Base-by-base conservation (phyloP, 1,139 yeast species). In the Blastobotrys capitulatus region DNA sequence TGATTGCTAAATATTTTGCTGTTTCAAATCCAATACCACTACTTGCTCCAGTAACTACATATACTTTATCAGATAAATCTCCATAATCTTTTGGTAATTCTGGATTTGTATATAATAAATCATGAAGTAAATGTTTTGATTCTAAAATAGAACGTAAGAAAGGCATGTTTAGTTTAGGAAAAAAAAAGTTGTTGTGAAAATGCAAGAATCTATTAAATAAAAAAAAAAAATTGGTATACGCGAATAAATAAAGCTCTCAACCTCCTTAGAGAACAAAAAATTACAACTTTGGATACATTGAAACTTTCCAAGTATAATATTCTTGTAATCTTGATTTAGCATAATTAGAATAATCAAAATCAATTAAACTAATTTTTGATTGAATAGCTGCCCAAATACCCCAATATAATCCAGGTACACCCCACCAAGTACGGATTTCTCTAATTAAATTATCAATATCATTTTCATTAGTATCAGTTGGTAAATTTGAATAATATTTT, bases 301-400 rank as follows among this genome's bases (percentile, higher is more conserved):
- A 42, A 20, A 43, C 42, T 54, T 68, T 85, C 94, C 94, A 85
- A 47, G 70, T 72, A 79, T 83, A 80, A 60, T 85, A 85, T 65
- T 85, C 94, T 45, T 75, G 74, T 47, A 85, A 70, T 53, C 94
- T 71, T 49, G 73, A 68, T 46, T 73, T 73, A 1, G 86, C 80
- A 61, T 85, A 85, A 19, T 73, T 69, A 13, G 78, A 74, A 61
- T 86, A 86, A 60, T 83, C 83, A 64, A 86, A 86, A 58, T 86
- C 94, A 47, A 86, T 84, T 46, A 78, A 76, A 4, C 89, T 82
- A 32, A 83, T 79, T 52, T 77, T 77, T 54, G 84, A 76, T 64
- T 86, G 95, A 52, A 86, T 83, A 57, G 82, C 82, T 1, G 90
- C 82, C 95, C 95, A 86, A 13, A 85, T 74, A 2, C 92, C 92